Evolutionary conservation across 164 flowering plant species (phyloP), one percentile per base, ranked within the genome.

Genomic region (Vitis amurensis): DNA sequence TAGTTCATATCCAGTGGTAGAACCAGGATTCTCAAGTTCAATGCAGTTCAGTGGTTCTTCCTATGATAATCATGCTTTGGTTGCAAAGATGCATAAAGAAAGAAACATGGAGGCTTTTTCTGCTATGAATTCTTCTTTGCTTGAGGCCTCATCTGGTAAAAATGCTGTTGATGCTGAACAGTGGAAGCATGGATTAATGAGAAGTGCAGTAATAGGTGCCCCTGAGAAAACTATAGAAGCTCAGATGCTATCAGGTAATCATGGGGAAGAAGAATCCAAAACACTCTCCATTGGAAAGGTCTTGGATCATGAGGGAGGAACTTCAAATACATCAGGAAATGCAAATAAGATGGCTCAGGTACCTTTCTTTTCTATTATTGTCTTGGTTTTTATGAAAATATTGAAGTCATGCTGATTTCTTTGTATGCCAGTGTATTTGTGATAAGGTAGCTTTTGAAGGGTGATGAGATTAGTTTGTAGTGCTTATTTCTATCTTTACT

Each of bases 301-400:
- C 17, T 63, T 74, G 68, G 89, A 87, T 70, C 83, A 86, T 73
- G 93, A 80, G 52, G 80, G 84, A 31, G 84, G 86, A 71, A 69
- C 66, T 74, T 76, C 82, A 57, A 82, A 74, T 64, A 14, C 71
- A 15, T 60, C 55, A 31, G 64, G 68, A 12, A 77, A 79, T 80
- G 73, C 79, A 62, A 81, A 71, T 70, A 83, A 74, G 55, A 31
- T 71, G 16, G 59, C 62, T 60, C 91, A 91, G 91, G 95, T 90
- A 77, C 66, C 63, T 63, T 15, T 55, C 72, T 27, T 55, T 37
- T 31, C 2, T 44, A 37, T 37, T 37, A 37, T 37, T 37, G 7
- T 37, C 44, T 6, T 37, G 44, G 44, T 27, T 8, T 31, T 56
- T 17, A 6, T 59, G 31, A 29, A 11, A n/a, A 16, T 14, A 50